Evolutionary conservation across 2,329 filamentous ascomycete genomes (phyloP), one percentile per base, ranked within the genome.

Genomic region (Fusarium haematococcum): DNA sequence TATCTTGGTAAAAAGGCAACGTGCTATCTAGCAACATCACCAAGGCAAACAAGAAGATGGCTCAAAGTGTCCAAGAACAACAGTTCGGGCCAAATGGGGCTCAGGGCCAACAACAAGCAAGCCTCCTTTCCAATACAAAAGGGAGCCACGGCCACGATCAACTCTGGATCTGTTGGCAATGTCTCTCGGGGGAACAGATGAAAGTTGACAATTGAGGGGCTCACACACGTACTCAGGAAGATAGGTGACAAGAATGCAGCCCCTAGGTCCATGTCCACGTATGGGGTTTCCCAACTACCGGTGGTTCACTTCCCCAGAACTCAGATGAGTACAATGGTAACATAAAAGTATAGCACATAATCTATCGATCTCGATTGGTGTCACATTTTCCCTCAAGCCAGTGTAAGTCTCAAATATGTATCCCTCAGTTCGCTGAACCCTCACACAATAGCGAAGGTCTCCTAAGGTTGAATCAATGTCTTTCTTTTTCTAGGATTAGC

Each of bases 391-490:
- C 0, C 23, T 50, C 23, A 6, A 30, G 9, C 45, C 10, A 6
- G 91, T 90, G 77, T 93, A 94, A 77, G 93, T 91, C 81, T 97
- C 95, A 14, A 97, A 84, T 0, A 95, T 97, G 5, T 97, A 94
- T 50, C 95, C 88, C 87, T 98, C 58, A 98, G 88, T 84, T 98
- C 95, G n/a, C 97, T 87, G 0, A 97, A n/a, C 94, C 88, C 79
- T 94, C 91, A 81, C 97, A 97, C 13, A 98, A 85, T 13, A 97
- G 93, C 13, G 48, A 52, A 5, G 10, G n/a, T 30, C 10, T 30
- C 48, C 2, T 13, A 30, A 13, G 2, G 45, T 4, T 7, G 18
- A n/a, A 8, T 5, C 25, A 32, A 52, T 30, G 48, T 52, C 25
- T 52, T 52, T 13, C 23, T 48, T 52, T 13, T 54, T 14, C 23